A percentile compares a stretch with the other conserved stretches of the same genome.
phyloP scores from a whole-genome alignment of 176 grass and related monocot species.

The Paspalum vaginatum region DNA sequence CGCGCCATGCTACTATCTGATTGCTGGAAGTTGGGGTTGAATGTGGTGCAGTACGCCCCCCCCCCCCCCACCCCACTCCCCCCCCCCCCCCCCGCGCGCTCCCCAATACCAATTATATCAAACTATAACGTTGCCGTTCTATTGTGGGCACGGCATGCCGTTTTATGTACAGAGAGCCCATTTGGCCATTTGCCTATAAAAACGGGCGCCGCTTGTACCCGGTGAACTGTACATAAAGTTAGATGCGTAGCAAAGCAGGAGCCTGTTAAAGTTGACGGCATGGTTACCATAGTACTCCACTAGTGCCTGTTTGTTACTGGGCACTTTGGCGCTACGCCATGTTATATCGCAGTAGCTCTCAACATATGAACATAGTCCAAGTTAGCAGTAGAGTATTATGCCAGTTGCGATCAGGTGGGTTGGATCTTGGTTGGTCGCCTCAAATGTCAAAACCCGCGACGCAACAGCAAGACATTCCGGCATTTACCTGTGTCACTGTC shows the following conservation, averaged over 20 bases:
- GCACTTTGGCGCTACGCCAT: too few species aligned
- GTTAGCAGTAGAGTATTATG: background rate
- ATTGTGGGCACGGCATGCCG: background rate
- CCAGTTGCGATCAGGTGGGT: background rate
- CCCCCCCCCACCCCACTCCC: too few species aligned
- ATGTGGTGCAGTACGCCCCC: background rate
- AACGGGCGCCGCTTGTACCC: background rate
- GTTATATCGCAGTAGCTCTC: too few species aligned
- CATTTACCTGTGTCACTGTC: too few species aligned
- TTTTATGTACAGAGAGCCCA: background rate
- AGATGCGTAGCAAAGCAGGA: background rate
- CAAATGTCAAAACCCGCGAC: background rate
- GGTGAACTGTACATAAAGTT: background rate
- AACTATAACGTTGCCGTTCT: background rate
- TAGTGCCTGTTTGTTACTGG: too few species aligned
- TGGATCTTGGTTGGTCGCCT: conserved; percentile 1
- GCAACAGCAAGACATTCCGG: background rate
- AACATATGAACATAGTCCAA: background rate
- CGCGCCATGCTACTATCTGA: background rate
- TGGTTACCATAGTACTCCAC: too few species aligned
- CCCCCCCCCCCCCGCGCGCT: too few species aligned
- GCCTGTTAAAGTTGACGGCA: too few species aligned
- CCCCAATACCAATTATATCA: background rate
- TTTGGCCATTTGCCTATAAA: background rate
- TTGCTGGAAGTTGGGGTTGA: background rate